Percentiles rank a stretch among this genome's conserved stretches.
Conservation (phyloP, 495 filamentous ascomycete species). For the Aspergillus sclerotioniger region DNA sequence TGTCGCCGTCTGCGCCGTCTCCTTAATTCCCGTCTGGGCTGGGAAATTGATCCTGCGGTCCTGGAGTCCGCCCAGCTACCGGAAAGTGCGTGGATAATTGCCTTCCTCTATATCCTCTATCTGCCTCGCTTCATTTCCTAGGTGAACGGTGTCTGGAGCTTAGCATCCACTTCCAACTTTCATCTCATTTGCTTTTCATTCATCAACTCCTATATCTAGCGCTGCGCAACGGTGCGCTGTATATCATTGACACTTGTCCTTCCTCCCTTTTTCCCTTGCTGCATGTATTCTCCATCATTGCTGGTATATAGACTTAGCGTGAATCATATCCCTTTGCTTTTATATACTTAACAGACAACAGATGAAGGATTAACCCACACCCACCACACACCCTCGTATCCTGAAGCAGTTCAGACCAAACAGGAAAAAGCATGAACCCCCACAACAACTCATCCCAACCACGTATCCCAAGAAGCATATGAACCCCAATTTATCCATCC, state of each 20-base stretch:
- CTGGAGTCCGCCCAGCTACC: constrained; percentile 88
- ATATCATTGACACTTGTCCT: neutral
- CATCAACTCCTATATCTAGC: neutral
- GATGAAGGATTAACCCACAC: no score
- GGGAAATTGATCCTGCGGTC: constrained; percentile 79
- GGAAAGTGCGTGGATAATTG: constrained; percentile 85
- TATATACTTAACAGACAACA: neutral
- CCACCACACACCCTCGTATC: no score
- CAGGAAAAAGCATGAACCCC: no score
- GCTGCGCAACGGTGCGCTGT: neutral
- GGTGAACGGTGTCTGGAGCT: neutral
- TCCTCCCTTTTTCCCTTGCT: neutral
- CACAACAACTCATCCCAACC: no score
- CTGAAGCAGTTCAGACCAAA: no score
- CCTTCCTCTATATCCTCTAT: no score
- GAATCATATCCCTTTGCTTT: neutral
- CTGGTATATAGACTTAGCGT: neutral
- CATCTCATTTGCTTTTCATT: neutral
- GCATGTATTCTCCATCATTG: neutral
- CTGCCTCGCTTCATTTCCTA: neutral
- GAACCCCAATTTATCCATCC: no score
- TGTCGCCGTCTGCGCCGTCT: constrained; percentile 70
- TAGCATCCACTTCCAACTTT: neutral
- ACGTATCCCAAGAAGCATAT: no score
- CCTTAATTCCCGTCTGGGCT: constrained; percentile 80